Evolutionary conservation across 257 asterid genomes (phyloP).

Genomic region (Catharanthus roseus): DNA sequence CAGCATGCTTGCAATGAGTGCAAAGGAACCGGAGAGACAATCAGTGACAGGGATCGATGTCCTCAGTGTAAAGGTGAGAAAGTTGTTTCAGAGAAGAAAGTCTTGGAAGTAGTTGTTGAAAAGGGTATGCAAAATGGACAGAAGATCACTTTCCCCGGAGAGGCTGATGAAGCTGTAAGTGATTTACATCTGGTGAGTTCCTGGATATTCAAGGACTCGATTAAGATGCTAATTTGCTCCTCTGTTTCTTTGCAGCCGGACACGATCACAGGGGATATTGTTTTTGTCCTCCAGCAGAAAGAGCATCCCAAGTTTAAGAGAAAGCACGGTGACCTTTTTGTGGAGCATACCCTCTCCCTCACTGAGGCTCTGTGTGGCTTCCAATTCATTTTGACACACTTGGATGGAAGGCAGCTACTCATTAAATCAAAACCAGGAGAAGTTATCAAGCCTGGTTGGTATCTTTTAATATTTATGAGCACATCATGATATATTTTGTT

Average conservation of each 20-base stretch:
- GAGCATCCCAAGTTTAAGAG: constrained; percentile 68
- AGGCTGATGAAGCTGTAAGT: constrained; percentile 71
- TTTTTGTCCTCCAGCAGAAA: constrained; percentile 57
- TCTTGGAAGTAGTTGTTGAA: constrained; percentile 60
- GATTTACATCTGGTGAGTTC: background rate
- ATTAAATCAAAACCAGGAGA: constrained; percentile 62
- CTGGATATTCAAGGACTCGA: background rate
- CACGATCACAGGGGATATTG: constrained; percentile 58
- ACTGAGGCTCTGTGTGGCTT: constrained; percentile 72
- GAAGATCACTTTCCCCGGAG: constrained; percentile 71
- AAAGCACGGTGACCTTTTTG: constrained; percentile 59
- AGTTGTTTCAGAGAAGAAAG: constrained; percentile 59
- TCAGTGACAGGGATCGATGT: constrained; percentile 56
- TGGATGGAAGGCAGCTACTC: constrained; percentile 59
- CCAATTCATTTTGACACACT: constrained; percentile 50
- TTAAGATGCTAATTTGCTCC: background rate
- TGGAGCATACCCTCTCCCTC: constrained; percentile 51
- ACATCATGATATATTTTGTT: too few species aligned
- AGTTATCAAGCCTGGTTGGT: constrained; percentile 63
- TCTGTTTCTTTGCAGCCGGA: constrained; percentile 46
- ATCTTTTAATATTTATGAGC: too few species aligned
- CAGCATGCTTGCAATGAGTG: constrained; percentile 68
- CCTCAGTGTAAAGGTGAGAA: constrained; percentile 68
- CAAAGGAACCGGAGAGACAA: constrained; percentile 66
- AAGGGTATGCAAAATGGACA: constrained; percentile 75